Conservation (phyloP, 2,329 filamentous ascomycete genomes). For the Colletotrichum cordylinicola region DNA sequence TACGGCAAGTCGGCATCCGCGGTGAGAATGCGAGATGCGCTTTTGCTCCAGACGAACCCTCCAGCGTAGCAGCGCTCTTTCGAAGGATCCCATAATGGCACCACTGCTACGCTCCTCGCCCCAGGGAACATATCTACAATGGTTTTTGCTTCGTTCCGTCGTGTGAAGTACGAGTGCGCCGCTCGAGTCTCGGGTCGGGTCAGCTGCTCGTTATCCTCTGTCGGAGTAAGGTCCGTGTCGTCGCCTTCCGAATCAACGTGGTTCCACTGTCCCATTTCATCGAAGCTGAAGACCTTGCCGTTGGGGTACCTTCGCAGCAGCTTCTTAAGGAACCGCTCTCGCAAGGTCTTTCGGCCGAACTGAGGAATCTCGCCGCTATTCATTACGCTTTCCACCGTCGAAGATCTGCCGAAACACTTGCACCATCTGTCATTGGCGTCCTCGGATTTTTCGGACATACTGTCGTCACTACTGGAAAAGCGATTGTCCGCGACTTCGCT, state of each 20-base stretch:
- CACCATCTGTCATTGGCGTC: conserved; percentile 27
- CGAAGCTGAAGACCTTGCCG: conserved; percentile 53
- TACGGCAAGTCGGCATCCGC: conserved; percentile 35
- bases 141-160: conserved; percentile 32
- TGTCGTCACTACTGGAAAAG: conserved; percentile 28
- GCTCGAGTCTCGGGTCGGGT: not conserved
- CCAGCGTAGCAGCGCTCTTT: conserved; percentile 43
- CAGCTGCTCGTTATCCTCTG: conserved; percentile 7
- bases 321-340: conserved; percentile 43
- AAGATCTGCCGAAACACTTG: conserved; percentile 44
- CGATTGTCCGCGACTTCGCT: conserved; percentile 20
- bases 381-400: conserved; percentile 30
- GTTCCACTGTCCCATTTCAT: conserved; percentile 39
- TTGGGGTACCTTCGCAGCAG: conserved; percentile 51
- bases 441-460: not conserved
- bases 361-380: conserved; percentile 31
- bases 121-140: conserved; percentile 45
- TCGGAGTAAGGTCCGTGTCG: not conserved
- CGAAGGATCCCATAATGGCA: conserved; percentile 41
- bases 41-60: conserved; percentile 44
- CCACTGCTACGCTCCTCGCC: conserved; percentile 37
- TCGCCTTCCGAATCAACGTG: conserved; percentile 31
- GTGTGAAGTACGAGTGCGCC: conserved; percentile 13
- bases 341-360: conserved; percentile 29
- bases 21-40: conserved; percentile 30